Base-by-base conservation (phyloP, 1,284 basidiomycete genomes). In the Ceratobasidium sp. region DNA sequence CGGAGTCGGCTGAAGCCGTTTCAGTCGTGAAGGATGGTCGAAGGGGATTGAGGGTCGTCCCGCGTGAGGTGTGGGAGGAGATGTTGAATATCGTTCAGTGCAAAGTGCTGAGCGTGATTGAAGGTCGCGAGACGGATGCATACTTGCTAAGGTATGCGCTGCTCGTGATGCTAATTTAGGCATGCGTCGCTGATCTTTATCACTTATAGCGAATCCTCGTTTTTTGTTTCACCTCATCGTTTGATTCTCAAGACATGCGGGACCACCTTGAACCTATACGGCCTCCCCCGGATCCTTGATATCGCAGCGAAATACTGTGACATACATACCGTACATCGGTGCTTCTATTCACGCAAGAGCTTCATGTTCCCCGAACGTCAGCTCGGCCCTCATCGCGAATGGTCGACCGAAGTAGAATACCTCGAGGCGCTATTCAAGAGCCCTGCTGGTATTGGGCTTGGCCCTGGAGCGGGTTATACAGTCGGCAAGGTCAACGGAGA, bases 351-450 rank as follows among this genome's bases (percentile, higher is more conserved):
- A 63, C 92, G 97, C 80, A 99, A 99, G 85, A 93, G 93, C 11
- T 99, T 99, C 89, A 99, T 99, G 94, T 99, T 99, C 84, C 98
- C 98, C 19, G 98, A 99, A 82, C 90, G 94, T 57, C 98, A 99
- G 82, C 87, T 87, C 53, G 97, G 96, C 1, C 97, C 97, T 33
- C 98, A 99, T 84, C 88, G 91, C 77, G 95, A 97, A 82, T 99
- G 98, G 98, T 90, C 90, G 78, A 89, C 94, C 76, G 98, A 99
- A 85, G 94, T 99, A 77, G 89, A 91, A 75, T 98, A 92, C 81
- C 88, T 99, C 66, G 97, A 99, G 82, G 89, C 89, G 77, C 91
- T 96, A 78, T 99, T 99, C 83, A 88, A 91, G 78, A 82, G 84
- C 45, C 78, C 82, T 19, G 47, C 57, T 15, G 69, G 57, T 27